A percentile compares a stretch with the other conserved stretches of the same genome.
These are phyloP conservation scores for Dactylonectria macrodidyma DNA, from an alignment of 2,329 filamentous ascomycete species.

Conservation along the genomic window DNA sequence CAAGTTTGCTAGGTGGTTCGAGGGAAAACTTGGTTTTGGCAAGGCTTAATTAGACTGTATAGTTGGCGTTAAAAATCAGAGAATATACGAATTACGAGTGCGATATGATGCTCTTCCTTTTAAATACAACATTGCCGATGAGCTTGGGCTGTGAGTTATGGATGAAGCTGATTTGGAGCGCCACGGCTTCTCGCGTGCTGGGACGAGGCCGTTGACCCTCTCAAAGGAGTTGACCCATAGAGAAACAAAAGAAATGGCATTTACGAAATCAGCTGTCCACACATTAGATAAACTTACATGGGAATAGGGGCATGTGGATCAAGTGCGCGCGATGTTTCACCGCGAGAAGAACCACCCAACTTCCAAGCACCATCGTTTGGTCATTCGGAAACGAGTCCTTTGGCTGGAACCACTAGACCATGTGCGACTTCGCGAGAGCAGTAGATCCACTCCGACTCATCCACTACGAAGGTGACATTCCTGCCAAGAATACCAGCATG, in stretches of 20 bases:
- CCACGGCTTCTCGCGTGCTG: conserved; percentile 67
- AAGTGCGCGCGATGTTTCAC: conserved; percentile 74
- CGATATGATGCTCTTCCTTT: too few species aligned
- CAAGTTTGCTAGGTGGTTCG: conserved; percentile 70
- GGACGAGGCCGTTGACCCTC: conserved; percentile 65
- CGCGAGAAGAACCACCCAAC: conserved; percentile 76
- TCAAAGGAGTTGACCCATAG: conserved; percentile 72
- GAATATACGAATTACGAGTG: too few species aligned
- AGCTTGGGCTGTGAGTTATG: conserved; percentile 74
- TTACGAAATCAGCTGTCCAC: conserved; percentile 68
- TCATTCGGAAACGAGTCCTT: conserved; percentile 82
- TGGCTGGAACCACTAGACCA: conserved; percentile 76
- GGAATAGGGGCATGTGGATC: conserved; percentile 77
- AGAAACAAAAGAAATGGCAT: conserved; percentile 70
- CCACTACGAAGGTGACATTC: conserved; percentile 76
- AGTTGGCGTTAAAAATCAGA: too few species aligned
- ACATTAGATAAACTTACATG: conserved; percentile 73
- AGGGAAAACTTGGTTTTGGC: conserved; percentile 51
- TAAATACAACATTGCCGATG: conserved; percentile 71
- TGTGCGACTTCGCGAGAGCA: conserved; percentile 74
- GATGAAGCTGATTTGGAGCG: conserved; percentile 67
- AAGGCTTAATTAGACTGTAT: too few species aligned
- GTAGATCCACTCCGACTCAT: conserved; percentile 72
- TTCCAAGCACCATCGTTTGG: conserved; percentile 78
- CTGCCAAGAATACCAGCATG: conserved; percentile 74